Base-by-base conservation (phyloP, 176 grass and related monocot genomes). In the Aegilops speltoides region DNA sequence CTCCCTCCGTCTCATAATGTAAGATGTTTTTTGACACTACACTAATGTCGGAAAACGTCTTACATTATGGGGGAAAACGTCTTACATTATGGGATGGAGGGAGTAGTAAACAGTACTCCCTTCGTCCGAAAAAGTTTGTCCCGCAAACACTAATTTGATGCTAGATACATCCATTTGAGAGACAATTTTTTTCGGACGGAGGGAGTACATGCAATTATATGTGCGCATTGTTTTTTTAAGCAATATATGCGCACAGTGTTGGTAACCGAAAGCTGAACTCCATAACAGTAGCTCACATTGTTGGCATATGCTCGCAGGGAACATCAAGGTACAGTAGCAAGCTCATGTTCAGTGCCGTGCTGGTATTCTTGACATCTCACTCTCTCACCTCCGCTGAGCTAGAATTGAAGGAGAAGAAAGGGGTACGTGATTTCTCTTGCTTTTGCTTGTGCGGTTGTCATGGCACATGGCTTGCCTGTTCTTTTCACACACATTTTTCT, bases 391-490 rank as follows among this genome's bases (percentile, higher is more conserved):
- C 72, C 6, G 24, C 23, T 22, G 40, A 20, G 9, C n/a, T 10
- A 8, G 41, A 84, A 8, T 43, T 43, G 22, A 22, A 43, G 69
- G 32, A 68, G 17, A 32, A 12, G 16, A 19, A 72, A 64, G 38
- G 19, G 7, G 1, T 15, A 33, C 31, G 19, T 5, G 25, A 15
- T 41, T 40, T 29, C 48, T 61, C 46, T 54, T 29, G 7, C 68
- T 69, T 50, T 8, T 88, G 40, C 17, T 82, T 88, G 87, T 69
- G 86, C 48, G 63, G 86, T 77, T 88, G 82, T 77, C 77, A 85
- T 81, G 38, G 89, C 89, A 88, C 89, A 88, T 91, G 89, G 64
- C 38, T 29, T 77, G 82, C 77, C 82, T 78, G 88, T 82, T 46
- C 50, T 15, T 23, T 25, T 71, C 36, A n/a, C 71, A 63, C 63